Evolutionary conservation across 371 early-diverging fungal species (phyloP).

Genomic region (Ecytonucleospora hepatopenaei): DNA sequence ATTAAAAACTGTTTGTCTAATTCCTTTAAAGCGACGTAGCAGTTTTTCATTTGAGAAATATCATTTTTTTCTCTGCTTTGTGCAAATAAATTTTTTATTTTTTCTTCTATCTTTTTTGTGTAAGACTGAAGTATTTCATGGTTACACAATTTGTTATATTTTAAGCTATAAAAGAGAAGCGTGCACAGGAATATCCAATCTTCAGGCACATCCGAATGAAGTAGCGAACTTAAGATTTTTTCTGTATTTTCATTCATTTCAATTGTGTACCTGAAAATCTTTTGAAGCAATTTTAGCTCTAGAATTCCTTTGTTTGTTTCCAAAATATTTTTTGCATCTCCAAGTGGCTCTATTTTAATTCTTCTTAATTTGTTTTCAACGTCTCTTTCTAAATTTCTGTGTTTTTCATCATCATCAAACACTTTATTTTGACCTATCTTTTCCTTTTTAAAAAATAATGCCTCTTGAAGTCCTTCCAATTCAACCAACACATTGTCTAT

Average conservation of each 20-base stretch:
- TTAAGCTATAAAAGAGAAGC: constrained; percentile 9
- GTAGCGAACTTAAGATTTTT: constrained; percentile 22
- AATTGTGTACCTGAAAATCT: constrained; percentile 29
- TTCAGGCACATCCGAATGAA: constrained; percentile 26
- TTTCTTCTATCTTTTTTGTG: constrained; percentile 35
- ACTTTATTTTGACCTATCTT: constrained; percentile 15
- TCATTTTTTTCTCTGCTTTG: constrained; percentile 14
- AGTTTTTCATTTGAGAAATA: constrained; percentile 11
- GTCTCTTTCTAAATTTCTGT: constrained; percentile 8
- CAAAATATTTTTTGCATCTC: constrained; percentile 26
- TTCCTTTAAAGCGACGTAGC: constrained; percentile 10
- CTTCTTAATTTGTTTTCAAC: constrained; percentile 5
- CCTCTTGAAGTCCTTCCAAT: constrained; percentile 34
- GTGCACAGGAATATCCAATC: constrained; percentile 38
- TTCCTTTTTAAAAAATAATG: constrained; percentile 44
- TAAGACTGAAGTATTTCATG: constrained; percentile 14
- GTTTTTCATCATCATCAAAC: constrained; percentile 4
- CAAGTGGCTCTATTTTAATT: constrained; percentile 26
- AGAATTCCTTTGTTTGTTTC: constrained; percentile 35
- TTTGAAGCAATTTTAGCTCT: constrained; percentile 31
- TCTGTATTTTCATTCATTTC: constrained; percentile 27
- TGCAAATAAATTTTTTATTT: constrained; percentile 29
- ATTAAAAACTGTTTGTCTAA: constrained; percentile 24
- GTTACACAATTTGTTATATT: not conserved
- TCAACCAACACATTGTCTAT: constrained; percentile 22